Percentiles rank a stretch among this genome's conserved stretches.
phyloP scores from a whole-genome alignment of 306 rosid species.

The Fragaria iinumae region DNA sequence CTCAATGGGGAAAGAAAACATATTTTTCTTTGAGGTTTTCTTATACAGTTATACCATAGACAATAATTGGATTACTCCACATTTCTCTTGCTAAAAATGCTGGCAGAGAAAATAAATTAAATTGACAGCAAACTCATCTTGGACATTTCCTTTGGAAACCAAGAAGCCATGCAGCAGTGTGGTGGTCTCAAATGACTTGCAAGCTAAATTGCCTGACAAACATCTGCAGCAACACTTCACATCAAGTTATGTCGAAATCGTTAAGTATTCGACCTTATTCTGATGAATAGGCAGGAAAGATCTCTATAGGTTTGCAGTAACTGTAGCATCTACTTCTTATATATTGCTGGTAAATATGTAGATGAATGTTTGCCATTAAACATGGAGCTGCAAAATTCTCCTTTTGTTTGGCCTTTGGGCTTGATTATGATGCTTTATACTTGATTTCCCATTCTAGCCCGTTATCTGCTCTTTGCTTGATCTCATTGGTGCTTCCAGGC shows the following conservation, averaged over 20 bases:
- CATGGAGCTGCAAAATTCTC: neutral
- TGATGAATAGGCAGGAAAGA: neutral
- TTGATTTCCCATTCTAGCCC: neutral
- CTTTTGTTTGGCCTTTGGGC: neutral
- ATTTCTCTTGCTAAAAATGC: neutral
- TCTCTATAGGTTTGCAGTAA: neutral
- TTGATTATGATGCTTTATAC: neutral
- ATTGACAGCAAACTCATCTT: neutral
- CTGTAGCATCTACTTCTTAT: neutral
- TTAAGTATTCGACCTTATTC: neutral
- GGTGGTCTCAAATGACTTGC: neutral
- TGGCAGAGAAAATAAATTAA: neutral
- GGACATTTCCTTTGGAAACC: neutral
- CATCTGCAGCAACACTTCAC: neutral
- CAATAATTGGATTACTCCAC: neutral
- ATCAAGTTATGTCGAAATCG: neutral
- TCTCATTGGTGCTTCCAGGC: neutral
- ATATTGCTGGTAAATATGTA: neutral
- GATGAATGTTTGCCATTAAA: neutral
- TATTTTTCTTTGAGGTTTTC: neutral
- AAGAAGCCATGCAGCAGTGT: neutral
- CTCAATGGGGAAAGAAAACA: conserved; percentile 1
- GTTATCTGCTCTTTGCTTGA: neutral
- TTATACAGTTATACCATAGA: neutral
- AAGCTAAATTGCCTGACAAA: neutral